Conservation (phyloP, 1,284 basidiomycete species). For the Rhodotorula sp. region DNA sequence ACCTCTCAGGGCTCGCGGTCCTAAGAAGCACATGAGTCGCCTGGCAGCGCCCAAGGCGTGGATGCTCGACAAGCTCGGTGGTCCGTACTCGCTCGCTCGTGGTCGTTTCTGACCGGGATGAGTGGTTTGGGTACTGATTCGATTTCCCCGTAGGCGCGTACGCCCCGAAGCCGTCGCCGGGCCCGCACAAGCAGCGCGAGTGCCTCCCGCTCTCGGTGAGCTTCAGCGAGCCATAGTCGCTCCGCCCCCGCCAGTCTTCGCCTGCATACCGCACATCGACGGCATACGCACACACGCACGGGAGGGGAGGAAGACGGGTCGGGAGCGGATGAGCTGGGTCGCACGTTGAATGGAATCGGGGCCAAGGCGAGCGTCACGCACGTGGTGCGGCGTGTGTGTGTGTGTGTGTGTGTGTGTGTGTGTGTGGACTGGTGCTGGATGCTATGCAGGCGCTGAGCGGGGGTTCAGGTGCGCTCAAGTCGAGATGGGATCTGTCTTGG, state of each 20-base stretch:
- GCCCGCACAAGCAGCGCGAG: constrained; percentile 98
- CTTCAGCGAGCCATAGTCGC: not conserved
- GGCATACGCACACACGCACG: not conserved
- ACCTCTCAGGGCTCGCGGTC: constrained; percentile 59
- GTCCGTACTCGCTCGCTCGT: constrained; percentile 59
- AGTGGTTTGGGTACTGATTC: not conserved
- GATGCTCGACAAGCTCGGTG: constrained; percentile 99
- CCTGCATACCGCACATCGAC: not conserved
- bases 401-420: too few relatives aligned
- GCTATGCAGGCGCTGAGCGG: not conserved
- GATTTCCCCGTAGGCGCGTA: constrained; percentile 12
- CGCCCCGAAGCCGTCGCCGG: constrained; percentile 56
- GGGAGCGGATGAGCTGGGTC: not conserved
- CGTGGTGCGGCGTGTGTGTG: not conserved
- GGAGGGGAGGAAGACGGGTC: not conserved
- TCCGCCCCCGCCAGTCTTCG: not conserved
- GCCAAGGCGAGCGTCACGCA: too few relatives aligned
- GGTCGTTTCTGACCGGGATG: not conserved
- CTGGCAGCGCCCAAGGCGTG: constrained; percentile 95
- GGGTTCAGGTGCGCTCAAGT: too few relatives aligned
- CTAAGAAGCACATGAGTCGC: constrained; percentile 99
- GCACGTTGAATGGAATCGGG: not conserved
- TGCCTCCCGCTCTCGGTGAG: constrained; percentile 63
- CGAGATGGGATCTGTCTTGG: not conserved
- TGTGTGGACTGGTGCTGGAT: not conserved